Percentiles rank a stretch among this genome's conserved stretches.
These are phyloP conservation scores for Rhododendron griersonianum DNA, from an alignment of 148 eudicot genomes.

Conservation along the genomic window DNA sequence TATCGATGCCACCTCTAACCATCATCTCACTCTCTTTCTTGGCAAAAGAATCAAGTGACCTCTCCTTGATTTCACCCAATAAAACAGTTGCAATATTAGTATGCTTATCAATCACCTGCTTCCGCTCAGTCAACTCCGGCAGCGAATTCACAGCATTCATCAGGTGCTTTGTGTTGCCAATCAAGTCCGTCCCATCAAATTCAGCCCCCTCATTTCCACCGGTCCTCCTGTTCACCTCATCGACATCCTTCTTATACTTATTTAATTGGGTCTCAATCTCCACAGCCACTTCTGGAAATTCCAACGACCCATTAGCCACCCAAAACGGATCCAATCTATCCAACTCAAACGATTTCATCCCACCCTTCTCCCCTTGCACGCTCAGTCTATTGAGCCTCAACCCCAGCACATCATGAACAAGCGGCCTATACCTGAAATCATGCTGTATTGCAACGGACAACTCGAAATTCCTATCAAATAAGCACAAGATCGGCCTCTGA, in stretches of 20 bases:
- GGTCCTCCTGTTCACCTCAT: constrained; percentile 83
- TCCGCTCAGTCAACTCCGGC: constrained; percentile 92
- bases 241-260: constrained; percentile 88
- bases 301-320: constrained; percentile 75
- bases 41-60: constrained; percentile 86
- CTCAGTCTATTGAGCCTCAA: constrained; percentile 79
- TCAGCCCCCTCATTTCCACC: constrained; percentile 84
- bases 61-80: constrained; percentile 84
- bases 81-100: constrained; percentile 85
- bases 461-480: constrained; percentile 90
- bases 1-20: constrained; percentile 81
- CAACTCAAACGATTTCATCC: constrained; percentile 71
- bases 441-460: constrained; percentile 80
- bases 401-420: constrained; percentile 92
- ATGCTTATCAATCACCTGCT: constrained; percentile 89
- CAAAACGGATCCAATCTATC: constrained; percentile 80
- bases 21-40: constrained; percentile 93
- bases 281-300: constrained; percentile 90
- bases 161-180: constrained; percentile 92
- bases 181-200: constrained; percentile 85
- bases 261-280: constrained; percentile 89
- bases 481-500: constrained; percentile 82
- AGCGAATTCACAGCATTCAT: constrained; percentile 93
- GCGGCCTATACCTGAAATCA: constrained; percentile 91
- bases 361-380: constrained; percentile 85